Evolutionary conservation across 495 filamentous ascomycete species (phyloP).

Genomic region (Tuber calosporum): DNA sequence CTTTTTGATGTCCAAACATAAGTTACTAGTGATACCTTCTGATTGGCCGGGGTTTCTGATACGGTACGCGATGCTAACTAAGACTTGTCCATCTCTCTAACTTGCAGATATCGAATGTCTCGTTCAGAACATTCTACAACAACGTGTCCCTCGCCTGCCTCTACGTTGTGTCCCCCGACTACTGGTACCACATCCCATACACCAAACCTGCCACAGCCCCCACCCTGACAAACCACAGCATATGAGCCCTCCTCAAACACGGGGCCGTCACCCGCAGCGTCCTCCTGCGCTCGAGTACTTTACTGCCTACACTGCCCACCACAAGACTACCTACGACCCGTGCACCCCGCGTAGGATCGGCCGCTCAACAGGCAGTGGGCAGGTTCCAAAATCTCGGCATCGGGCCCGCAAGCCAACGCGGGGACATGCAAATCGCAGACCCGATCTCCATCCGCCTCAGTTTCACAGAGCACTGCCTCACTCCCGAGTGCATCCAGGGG

Average conservation of each 20-base stretch:
- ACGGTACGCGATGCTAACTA: not conserved
- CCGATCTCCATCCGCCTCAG: conserved; percentile 63
- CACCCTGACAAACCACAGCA: conserved; percentile 43
- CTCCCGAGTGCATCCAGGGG: conserved; percentile 37
- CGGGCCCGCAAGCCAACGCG: conserved; percentile 49
- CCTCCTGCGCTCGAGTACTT: conserved; percentile 57
- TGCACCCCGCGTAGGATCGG: conserved; percentile 47
- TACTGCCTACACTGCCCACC: conserved; percentile 46
- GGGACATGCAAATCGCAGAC: conserved; percentile 56
- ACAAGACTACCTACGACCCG: conserved; percentile 47
- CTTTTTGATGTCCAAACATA: not conserved
- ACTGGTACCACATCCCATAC: conserved; percentile 38
- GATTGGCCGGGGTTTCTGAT: not conserved
- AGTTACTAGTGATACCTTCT: not conserved
- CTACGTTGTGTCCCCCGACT: not conserved
- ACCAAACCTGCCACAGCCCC: conserved; percentile 45
- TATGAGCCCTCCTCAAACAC: conserved; percentile 47
- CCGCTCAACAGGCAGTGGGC: conserved; percentile 52
- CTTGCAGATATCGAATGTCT: conserved; percentile 45
- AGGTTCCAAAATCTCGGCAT: conserved; percentile 54
- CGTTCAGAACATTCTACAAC: conserved; percentile 52
- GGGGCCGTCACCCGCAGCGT: conserved; percentile 55
- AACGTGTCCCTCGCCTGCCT: conserved; percentile 42
- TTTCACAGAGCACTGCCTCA: conserved; percentile 52
- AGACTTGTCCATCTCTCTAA: not conserved